These are phyloP conservation scores for Xylaria polymorpha DNA, from an alignment of 2,329 filamentous ascomycete genomes.

Conservation along the genomic window DNA sequence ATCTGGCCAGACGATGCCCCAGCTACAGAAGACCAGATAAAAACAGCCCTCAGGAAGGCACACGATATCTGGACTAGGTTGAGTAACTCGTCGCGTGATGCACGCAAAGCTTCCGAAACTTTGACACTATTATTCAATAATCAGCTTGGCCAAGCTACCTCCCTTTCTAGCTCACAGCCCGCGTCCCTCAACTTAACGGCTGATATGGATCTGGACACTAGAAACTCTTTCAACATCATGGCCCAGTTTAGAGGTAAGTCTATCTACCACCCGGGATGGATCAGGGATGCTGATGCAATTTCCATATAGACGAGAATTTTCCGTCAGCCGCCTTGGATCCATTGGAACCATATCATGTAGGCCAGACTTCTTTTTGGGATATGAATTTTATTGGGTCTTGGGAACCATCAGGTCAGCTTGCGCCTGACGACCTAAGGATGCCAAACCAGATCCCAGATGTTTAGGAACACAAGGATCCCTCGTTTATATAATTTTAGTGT, in stretches of 20 bases:
- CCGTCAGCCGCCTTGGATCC: neutral
- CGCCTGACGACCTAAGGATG: neutral
- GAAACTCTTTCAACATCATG: slow-evolving; percentile 11
- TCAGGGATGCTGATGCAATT: neutral
- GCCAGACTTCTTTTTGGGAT: slow-evolving; percentile 16
- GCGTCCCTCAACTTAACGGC: neutral
- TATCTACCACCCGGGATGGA: neutral
- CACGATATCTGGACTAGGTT: slow-evolving; percentile 21
- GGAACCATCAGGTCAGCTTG: neutral
- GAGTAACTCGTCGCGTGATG: slow-evolving; percentile 22
- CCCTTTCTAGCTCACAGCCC: neutral
- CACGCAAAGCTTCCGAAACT: slow-evolving; percentile 18
- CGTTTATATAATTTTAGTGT: too few species aligned
- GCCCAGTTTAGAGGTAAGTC: slow-evolving; percentile 11
- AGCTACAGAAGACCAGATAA: slow-evolving; percentile 13
- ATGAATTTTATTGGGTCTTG: slow-evolving; percentile 15
- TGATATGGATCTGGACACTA: slow-evolving; percentile 14
- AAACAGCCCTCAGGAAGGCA: slow-evolving; percentile 7
- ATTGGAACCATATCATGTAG: neutral
- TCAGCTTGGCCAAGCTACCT: neutral
- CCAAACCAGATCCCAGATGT: too few species aligned
- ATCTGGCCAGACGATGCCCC: slow-evolving; percentile 17
- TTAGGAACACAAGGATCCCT: too few species aligned
- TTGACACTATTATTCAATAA: slow-evolving; percentile 21
- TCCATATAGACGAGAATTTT: slow-evolving; percentile 5